Evolutionary conservation across 176 grass and related monocot species (phyloP).

Genomic region (Musa acuminata): DNA sequence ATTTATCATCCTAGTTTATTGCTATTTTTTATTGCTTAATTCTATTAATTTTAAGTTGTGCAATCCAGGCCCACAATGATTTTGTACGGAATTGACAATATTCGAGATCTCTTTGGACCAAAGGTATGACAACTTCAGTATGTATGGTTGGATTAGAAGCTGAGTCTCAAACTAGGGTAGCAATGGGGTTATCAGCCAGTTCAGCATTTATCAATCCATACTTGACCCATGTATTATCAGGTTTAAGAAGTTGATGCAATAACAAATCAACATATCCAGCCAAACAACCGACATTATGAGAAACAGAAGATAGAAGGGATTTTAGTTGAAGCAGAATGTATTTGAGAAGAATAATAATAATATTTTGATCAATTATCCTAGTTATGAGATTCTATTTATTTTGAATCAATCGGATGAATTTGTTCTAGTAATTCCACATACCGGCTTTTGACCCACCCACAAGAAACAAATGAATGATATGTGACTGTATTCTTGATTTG

Average conservation of each 20-base stretch:
- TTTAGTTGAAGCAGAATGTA: neutral
- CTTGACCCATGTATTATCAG: neutral
- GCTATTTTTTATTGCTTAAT: neutral
- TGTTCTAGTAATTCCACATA: neutral
- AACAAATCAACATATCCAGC: no score
- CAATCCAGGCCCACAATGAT: conserved; percentile 84
- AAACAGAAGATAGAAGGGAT: no score
- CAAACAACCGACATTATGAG: no score
- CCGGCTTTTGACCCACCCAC: no score
- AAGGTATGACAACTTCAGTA: conserved; percentile 40
- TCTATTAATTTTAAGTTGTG: neutral
- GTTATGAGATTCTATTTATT: neutral
- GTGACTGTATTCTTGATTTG: neutral
- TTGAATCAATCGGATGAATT: neutral
- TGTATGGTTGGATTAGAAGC: neutral
- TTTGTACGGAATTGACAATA: conserved; percentile 71
- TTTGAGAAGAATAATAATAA: neutral
- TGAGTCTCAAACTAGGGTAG: neutral
- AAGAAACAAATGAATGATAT: no score
- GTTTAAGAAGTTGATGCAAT: no score
- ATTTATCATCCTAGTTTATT: no score
- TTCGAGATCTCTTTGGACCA: conserved; percentile 82
- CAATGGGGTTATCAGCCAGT: neutral
- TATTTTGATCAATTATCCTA: neutral
- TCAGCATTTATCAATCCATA: neutral